A percentile compares a stretch with the other conserved stretches of the same genome.
These are phyloP conservation scores for Eutrema heterophyllum DNA, from an alignment of 345 rosid species.

Conservation along the genomic window DNA sequence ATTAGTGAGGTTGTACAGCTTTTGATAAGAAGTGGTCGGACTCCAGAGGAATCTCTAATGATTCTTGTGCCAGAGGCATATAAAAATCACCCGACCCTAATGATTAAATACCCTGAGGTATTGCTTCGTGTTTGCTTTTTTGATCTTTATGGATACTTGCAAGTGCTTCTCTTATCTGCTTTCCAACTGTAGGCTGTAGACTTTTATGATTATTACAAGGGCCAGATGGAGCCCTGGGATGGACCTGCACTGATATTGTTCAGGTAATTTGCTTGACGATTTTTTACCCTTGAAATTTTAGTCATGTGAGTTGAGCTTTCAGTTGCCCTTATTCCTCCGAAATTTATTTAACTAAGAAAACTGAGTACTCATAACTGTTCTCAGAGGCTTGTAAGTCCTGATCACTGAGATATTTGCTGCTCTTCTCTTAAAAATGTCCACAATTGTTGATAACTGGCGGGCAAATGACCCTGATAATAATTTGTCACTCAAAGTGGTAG, in stretches of 20 bases:
- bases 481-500: conserved; percentile 3
- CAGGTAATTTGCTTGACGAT: conserved; percentile 50
- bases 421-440: conserved; percentile 4
- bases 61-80: conserved; percentile 99
- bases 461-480: conserved; percentile 13
- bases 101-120: conserved; percentile 95
- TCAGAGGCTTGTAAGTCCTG: conserved; percentile 14
- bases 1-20: conserved; percentile 43
- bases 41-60: conserved; percentile 94
- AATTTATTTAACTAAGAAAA: not conserved
- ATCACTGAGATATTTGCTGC: conserved; percentile 12
- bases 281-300: not conserved
- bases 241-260: conserved; percentile 95
- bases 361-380: not conserved
- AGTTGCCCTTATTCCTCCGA: not conserved
- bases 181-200: conserved; percentile 60
- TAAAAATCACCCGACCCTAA: conserved; percentile 89
- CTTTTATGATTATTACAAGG: conserved; percentile 96
- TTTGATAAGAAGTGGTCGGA: conserved; percentile 91
- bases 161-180: conserved; percentile 12
- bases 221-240: conserved; percentile 99
- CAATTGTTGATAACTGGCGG: conserved; percentile 1
- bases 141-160: conserved; percentile 4
- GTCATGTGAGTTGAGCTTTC: not conserved
- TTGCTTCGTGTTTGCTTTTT: not conserved